Percentiles rank a stretch among this genome's conserved stretches.
Conservation (phyloP, 148 eudicot genomes). For the Spergularia bocconei region DNA sequence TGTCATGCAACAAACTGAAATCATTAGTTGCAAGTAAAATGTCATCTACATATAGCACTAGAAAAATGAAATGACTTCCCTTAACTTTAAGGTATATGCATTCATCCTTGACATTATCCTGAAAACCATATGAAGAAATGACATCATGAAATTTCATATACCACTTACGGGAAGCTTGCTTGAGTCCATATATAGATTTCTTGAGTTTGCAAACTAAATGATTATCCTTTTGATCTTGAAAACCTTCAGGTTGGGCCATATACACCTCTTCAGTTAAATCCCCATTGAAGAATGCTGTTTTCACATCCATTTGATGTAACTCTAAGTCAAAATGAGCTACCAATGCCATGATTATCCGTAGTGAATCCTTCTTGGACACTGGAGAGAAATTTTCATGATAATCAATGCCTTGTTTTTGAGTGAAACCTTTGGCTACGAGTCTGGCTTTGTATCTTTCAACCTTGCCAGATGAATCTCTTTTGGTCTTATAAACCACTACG, state of each 20-base stretch:
- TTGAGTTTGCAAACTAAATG: slow-evolving; percentile 16
- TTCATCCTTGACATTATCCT: slow-evolving; percentile 5
- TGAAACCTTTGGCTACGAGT: not conserved
- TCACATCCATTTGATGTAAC: slow-evolving; percentile 25
- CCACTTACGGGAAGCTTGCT: slow-evolving; percentile 25
- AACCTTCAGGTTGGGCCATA: not conserved
- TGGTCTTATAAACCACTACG: no score
- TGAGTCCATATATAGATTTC: slow-evolving; percentile 20
- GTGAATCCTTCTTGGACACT: slow-evolving; percentile 14
- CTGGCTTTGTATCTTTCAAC: no score
- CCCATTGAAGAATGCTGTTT: slow-evolving; percentile 16
- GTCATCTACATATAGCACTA: not conserved
- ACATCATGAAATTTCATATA: slow-evolving; percentile 16
- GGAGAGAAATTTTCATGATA: slow-evolving; percentile 11
- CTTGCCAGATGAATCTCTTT: no score
- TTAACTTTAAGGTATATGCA: slow-evolving; percentile 7
- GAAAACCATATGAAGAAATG: slow-evolving; percentile 5
- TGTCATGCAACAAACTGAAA: not conserved
- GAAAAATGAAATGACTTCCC: slow-evolving; percentile 18
- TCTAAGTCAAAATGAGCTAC: slow-evolving; percentile 22
- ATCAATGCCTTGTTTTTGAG: slow-evolving; percentile 6
- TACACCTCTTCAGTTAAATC: not conserved
- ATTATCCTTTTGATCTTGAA: not conserved
- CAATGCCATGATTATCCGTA: slow-evolving; percentile 9
- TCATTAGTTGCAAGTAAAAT: not conserved